Conservation (phyloP, 192 early-diverging fungal genomes). For the Pilaira anomala region DNA sequence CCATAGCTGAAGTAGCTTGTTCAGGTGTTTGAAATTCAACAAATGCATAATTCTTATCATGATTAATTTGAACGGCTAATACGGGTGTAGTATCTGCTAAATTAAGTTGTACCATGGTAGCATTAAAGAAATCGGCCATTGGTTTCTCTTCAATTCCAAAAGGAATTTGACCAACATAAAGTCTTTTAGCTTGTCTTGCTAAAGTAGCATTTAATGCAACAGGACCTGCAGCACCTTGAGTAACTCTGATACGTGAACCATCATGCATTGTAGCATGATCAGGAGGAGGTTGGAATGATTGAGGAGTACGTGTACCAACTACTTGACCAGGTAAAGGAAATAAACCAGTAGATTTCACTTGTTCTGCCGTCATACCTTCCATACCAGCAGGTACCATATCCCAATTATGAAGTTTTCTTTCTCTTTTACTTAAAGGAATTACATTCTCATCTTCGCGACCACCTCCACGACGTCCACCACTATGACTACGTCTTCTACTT, state of each 20-base stretch:
- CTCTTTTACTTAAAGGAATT: conserved; percentile 75
- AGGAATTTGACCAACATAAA: conserved; percentile 94
- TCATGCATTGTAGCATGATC: conserved; percentile 4
- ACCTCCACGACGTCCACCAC: conserved; percentile 25
- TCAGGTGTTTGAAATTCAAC: conserved; percentile 88
- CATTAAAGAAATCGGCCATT: conserved; percentile 84
- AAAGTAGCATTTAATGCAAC: conserved; percentile 54
- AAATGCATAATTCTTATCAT: conserved; percentile 96
- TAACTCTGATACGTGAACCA: conserved; percentile 18
- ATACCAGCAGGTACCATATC: conserved; percentile 88
- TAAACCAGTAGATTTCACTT: conserved; percentile 85
- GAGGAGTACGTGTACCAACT: conserved; percentile 30
- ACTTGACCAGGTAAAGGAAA: conserved; percentile 77
- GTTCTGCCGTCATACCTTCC: conserved; percentile 77
- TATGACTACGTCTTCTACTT: conserved; percentile 38
- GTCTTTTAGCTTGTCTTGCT: conserved; percentile 74
- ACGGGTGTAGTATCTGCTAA: conserved; percentile 71
- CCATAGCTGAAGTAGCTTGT: conserved; percentile 87
- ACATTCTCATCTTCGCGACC: conserved; percentile 43
- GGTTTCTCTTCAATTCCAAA: conserved; percentile 68
- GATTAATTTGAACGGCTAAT: conserved; percentile 81
- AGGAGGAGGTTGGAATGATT: conserved; percentile 22
- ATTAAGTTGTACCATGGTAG: conserved; percentile 74
- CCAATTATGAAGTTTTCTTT: conserved; percentile 85
- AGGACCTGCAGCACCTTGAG: conserved; percentile 43